These are phyloP conservation scores for Penicillium riverlandense DNA, from an alignment of 495 filamentous ascomycete genomes.

Conservation along the genomic window DNA sequence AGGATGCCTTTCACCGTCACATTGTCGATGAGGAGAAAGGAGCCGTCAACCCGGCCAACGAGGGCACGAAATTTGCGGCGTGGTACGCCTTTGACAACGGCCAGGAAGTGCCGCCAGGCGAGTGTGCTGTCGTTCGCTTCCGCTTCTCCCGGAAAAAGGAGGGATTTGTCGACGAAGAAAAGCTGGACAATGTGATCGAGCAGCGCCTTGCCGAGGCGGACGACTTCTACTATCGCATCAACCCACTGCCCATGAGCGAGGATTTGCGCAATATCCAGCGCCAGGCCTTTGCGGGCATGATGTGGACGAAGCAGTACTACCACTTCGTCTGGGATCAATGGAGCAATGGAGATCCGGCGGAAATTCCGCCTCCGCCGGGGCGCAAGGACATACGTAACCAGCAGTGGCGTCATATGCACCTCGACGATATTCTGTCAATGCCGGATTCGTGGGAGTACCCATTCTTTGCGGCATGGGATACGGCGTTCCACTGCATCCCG, in stretches of 20 bases:
- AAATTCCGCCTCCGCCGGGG: conserved; percentile 73
- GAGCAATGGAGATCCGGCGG: conserved; percentile 72
- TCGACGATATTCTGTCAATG: conserved; percentile 95
- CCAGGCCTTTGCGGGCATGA: conserved; percentile 91
- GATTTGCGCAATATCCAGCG: conserved; percentile 92
- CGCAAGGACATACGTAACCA: conserved; percentile 78
- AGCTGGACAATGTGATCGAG: conserved; percentile 87
- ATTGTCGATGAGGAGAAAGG: conserved; percentile 77
- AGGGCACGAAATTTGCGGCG: conserved; percentile 82
- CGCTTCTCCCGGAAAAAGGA: conserved; percentile 67
- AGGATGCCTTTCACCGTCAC: conserved; percentile 87
- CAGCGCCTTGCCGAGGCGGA: conserved; percentile 79
- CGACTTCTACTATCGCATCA: conserved; percentile 91
- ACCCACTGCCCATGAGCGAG: conserved; percentile 87
- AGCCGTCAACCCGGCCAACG: conserved; percentile 71
- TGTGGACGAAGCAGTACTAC: conserved; percentile 97
- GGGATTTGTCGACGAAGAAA: conserved; percentile 81
- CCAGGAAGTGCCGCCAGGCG: conserved; percentile 76
- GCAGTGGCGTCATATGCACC: conserved; percentile 86
- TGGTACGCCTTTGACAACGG: conserved; percentile 90
- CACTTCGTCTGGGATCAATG: conserved; percentile 96
- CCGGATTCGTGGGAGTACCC: conserved; percentile 98
- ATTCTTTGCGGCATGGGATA: conserved; percentile 97
- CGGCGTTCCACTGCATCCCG: conserved; percentile 92
- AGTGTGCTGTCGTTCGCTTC: conserved; percentile 94